A percentile compares a stretch with the other conserved stretches of the same genome.
Evolutionary conservation across 2,329 filamentous ascomycete genomes (phyloP).

Genomic region (Rhinocladiella mackenziei): DNA sequence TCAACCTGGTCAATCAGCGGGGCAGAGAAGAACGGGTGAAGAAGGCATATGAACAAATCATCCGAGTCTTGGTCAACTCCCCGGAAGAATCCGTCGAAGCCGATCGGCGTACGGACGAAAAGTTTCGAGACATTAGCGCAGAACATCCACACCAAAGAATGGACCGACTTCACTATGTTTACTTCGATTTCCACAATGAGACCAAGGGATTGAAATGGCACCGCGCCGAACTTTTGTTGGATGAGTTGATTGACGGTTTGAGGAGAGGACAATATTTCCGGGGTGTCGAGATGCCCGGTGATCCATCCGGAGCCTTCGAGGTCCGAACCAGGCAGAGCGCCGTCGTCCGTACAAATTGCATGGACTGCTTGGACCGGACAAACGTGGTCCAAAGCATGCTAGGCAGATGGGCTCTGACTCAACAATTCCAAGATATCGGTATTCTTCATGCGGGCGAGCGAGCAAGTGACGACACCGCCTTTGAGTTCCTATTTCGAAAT

Average conservation of each 20-base stretch:
- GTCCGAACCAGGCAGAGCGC: slow-evolving; percentile 76
- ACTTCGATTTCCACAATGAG: slow-evolving; percentile 98
- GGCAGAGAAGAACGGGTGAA: slow-evolving; percentile 87
- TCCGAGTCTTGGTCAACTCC: slow-evolving; percentile 67
- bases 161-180: slow-evolving; percentile 89
- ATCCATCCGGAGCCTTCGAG: slow-evolving; percentile 67
- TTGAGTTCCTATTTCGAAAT: slow-evolving; percentile 91
- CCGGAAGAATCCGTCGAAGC: slow-evolving; percentile 63
- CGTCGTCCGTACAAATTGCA: slow-evolving; percentile 95
- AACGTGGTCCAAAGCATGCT: slow-evolving; percentile 99
- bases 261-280: slow-evolving; percentile 85
- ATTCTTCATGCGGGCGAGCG: slow-evolving; percentile 71
- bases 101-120: slow-evolving; percentile 67
- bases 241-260: slow-evolving; percentile 73
- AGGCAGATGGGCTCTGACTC: slow-evolving; percentile 79
- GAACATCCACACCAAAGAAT: slow-evolving; percentile 57
- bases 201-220: slow-evolving; percentile 95
- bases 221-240: slow-evolving; percentile 78
- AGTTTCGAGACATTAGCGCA: slow-evolving; percentile 65
- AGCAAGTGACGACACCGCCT: slow-evolving; percentile 73
- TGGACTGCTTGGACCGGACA: slow-evolving; percentile 97
- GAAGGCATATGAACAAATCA: slow-evolving; percentile 87
- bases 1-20: slow-evolving; percentile 95
- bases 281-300: slow-evolving; percentile 76
- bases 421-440: slow-evolving; percentile 81